Conservation (phyloP, 495 filamentous ascomycete species). For the Margaritispora aquatica region DNA sequence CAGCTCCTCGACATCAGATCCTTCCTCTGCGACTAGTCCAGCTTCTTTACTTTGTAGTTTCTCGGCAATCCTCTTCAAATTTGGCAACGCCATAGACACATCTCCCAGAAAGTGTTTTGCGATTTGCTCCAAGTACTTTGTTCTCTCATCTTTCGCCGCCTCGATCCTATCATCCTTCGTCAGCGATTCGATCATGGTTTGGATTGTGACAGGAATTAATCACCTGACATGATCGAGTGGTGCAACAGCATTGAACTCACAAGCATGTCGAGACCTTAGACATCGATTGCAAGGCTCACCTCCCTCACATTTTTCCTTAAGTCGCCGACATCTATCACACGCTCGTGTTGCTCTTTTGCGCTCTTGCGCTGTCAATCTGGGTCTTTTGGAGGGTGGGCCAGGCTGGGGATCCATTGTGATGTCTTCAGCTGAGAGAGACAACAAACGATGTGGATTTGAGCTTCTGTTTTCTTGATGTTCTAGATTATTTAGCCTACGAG, state of each 20-base stretch:
- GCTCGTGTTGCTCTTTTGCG: background rate
- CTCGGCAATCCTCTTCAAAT: background rate
- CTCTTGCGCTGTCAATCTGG: background rate
- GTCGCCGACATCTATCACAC: background rate
- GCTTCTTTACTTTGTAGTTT: background rate
- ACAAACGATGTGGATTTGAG: background rate
- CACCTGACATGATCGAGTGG: background rate
- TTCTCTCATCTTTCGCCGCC: background rate
- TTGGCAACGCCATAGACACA: background rate
- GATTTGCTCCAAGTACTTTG: background rate
- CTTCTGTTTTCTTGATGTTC: background rate
- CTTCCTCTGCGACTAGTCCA: background rate
- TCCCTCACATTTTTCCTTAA: background rate
- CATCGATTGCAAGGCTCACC: background rate
- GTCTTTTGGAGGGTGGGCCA: background rate
- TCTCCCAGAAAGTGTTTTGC: background rate
- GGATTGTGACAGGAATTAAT: background rate
- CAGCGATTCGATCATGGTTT: background rate
- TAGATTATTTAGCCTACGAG: too few species aligned
- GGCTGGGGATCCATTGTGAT: background rate
- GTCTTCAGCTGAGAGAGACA: background rate
- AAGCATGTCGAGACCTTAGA: background rate
- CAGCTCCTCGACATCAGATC: background rate
- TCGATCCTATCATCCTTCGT: background rate
- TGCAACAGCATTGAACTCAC: background rate